Percentiles rank a stretch among this genome's conserved stretches.
Evolutionary conservation across 257 asterid genomes (phyloP).

Genomic region (Handroanthus guayacan): DNA sequence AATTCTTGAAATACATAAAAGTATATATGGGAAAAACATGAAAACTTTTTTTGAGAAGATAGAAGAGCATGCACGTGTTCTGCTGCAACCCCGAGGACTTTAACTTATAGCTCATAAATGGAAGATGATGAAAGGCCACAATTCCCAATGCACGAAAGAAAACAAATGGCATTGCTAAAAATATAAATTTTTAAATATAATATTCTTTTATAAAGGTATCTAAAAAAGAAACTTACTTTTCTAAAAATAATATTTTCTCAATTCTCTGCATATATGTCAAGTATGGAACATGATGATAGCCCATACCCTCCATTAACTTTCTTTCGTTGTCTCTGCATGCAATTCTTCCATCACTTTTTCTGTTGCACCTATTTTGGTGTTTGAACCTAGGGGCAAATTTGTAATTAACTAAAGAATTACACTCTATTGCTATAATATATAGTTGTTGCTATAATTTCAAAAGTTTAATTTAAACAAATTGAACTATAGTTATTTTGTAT

Average conservation of each 20-base stretch:
- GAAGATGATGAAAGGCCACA: constrained; percentile 25
- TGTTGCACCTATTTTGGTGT: neutral
- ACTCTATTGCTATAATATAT: no score
- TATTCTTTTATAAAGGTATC: no score
- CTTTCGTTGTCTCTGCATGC: constrained; percentile 43
- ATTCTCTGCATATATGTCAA: no score
- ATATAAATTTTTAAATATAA: no score
- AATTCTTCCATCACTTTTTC: neutral
- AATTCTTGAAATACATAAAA: neutral
- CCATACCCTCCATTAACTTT: constrained; percentile 25
- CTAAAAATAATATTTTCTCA: neutral
- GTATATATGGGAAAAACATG: neutral
- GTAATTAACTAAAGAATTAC: no score
- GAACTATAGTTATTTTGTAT: no score
- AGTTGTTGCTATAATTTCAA: no score
- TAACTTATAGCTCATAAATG: neutral
- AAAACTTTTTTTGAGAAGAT: no score
- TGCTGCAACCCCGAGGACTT: neutral
- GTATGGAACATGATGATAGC: neutral
- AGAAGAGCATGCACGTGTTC: neutral
- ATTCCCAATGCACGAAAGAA: constrained; percentile 39
- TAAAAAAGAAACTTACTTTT: no score
- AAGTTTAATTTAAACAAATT: no score
- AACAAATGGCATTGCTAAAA: neutral
- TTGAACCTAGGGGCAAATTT: no score